Conservation (phyloP, 345 rosid genomes). For the Rhodomyrtus tomentosa region DNA sequence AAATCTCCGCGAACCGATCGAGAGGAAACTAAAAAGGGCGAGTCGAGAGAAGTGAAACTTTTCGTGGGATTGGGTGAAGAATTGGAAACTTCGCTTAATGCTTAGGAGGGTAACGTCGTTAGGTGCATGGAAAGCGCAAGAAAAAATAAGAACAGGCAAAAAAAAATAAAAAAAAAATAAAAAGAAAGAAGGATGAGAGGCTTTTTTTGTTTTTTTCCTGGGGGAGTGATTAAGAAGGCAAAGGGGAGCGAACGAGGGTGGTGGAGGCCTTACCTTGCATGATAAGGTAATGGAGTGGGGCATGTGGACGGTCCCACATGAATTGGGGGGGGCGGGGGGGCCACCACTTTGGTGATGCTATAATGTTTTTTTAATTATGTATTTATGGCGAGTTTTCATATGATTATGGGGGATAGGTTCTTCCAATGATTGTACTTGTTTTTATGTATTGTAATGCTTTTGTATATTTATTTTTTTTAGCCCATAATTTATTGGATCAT, state of each 20-base stretch:
- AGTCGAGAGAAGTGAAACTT: background rate
- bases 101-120: constrained; percentile 3
- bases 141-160: background rate
- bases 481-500: constrained; percentile 1
- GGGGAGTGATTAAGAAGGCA: background rate
- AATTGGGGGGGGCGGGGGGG: constrained; percentile 8
- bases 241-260: constrained; percentile 3
- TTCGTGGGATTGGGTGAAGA: background rate
- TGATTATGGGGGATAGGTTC: background rate
- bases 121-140: constrained; percentile 13
- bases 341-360: background rate
- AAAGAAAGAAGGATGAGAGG: background rate
- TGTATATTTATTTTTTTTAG: background rate
- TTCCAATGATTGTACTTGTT: background rate
- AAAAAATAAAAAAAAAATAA: too few relatives aligned
- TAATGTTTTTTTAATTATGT: background rate
- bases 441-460: background rate
- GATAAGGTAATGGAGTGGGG: constrained; percentile 5
- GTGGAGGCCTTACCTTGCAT: background rate
- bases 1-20: background rate
- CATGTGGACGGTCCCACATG: constrained; percentile 26
- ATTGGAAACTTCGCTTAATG: background rate
- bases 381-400: background rate
- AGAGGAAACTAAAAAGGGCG: background rate
- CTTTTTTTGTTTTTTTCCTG: too few relatives aligned